Conservation (phyloP, 148 eudicot genomes). For the Silene conica region DNA sequence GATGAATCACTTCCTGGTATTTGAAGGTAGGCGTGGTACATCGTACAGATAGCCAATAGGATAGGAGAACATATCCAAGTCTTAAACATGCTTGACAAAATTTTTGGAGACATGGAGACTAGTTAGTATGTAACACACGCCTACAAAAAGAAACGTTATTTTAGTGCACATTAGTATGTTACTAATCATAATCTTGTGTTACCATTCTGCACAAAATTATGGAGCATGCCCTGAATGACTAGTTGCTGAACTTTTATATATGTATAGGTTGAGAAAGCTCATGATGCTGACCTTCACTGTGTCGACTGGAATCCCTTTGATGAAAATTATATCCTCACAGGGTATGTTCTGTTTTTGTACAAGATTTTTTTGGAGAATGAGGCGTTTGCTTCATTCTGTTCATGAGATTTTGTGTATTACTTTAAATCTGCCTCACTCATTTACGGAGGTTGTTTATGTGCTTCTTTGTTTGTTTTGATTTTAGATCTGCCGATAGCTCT, state of each 20-base stretch:
- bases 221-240: background rate
- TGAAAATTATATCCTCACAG: constrained; percentile 78
- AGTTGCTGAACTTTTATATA: constrained; percentile 8
- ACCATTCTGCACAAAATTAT: background rate
- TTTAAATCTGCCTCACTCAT: background rate
- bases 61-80: no score
- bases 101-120: no score
- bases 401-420: background rate
- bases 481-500: constrained; percentile 90
- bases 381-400: background rate
- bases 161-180: background rate
- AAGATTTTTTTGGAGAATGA: background rate
- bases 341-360: constrained; percentile 40
- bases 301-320: constrained; percentile 97
- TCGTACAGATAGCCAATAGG: no score
- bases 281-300: constrained; percentile 92
- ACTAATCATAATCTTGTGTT: background rate
- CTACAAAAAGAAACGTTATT: background rate
- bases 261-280: constrained; percentile 87
- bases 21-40: no score
- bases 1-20: no score
- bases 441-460: background rate
- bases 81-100: no score
- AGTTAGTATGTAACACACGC: no score
- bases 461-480: constrained; percentile 8